A percentile compares a stretch with the other conserved stretches of the same genome.
These are phyloP conservation scores for Sporothrix pseudoabietina DNA, from an alignment of 2,329 filamentous ascomycete species.

Conservation along the genomic window DNA sequence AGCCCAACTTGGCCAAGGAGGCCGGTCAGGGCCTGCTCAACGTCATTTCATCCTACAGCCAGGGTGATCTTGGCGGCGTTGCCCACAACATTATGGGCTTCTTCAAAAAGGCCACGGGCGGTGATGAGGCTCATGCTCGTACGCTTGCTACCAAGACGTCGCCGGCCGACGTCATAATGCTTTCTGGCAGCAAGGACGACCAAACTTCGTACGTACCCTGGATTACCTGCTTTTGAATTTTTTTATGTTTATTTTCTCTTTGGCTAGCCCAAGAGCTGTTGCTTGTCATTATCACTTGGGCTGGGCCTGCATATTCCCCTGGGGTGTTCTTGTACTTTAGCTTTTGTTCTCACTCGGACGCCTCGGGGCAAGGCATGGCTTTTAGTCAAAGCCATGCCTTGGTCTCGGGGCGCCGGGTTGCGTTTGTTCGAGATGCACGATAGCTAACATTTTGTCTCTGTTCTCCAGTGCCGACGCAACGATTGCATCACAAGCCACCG, in stretches of 20 bases:
- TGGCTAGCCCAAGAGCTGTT: not conserved
- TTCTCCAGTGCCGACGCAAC: slow-evolving; percentile 76
- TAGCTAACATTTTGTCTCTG: slow-evolving; percentile 8
- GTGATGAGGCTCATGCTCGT: slow-evolving; percentile 72
- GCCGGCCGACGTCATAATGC: slow-evolving; percentile 95
- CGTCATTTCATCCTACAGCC: slow-evolving; percentile 76
- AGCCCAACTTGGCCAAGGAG: slow-evolving; percentile 79
- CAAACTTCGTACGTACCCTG: slow-evolving; percentile 75
- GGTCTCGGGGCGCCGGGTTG: slow-evolving; percentile 14
- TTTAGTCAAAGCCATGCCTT: not conserved
- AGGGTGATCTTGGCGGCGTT: slow-evolving; percentile 81
- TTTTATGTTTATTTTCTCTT: slow-evolving; percentile 33
- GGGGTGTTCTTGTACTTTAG: not conserved
- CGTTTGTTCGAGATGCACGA: slow-evolving; percentile 34
- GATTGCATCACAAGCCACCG: slow-evolving; percentile 85
- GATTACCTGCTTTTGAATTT: slow-evolving; percentile 5
- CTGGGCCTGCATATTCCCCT: not conserved
- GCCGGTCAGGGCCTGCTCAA: slow-evolving; percentile 71
- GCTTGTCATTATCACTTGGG: too few relatives aligned
- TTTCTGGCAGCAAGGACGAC: slow-evolving; percentile 93
- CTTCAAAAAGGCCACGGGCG: slow-evolving; percentile 82
- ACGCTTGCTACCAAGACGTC: slow-evolving; percentile 88
- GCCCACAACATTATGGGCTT: slow-evolving; percentile 78
- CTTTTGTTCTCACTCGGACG: not conserved
- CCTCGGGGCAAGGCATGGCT: slow-evolving; percentile 5